Percentiles rank a stretch among this genome's conserved stretches.
Conservation (phyloP, 192 early-diverging fungal species). For the Thamnidium elegans region DNA sequence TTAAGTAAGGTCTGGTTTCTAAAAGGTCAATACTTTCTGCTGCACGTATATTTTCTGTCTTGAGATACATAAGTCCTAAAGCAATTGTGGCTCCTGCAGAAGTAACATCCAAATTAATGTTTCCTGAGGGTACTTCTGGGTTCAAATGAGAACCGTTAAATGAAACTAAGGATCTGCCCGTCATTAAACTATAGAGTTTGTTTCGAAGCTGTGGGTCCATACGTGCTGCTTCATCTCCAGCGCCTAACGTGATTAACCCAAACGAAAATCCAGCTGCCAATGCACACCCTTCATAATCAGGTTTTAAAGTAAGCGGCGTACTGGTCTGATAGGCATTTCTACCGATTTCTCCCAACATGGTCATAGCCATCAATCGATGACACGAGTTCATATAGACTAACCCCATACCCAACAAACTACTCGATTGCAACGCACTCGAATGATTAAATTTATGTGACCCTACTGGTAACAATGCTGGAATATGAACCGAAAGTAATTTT, state of each 20-base stretch:
- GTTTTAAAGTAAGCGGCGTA: conserved; percentile 14
- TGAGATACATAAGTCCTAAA: conserved; percentile 80
- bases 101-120: conserved; percentile 49
- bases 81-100: conserved; percentile 74
- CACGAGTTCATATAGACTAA: conserved; percentile 68
- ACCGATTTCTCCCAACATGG: conserved; percentile 71
- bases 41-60: conserved; percentile 65
- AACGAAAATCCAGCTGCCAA: conserved; percentile 82
- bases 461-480: conserved; percentile 65
- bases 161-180: not conserved
- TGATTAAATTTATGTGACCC: conserved; percentile 58
- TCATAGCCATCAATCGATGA: conserved; percentile 67
- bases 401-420: conserved; percentile 75
- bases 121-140: conserved; percentile 2
- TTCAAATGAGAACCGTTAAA: not conserved
- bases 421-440: conserved; percentile 62
- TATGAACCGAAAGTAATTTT: conserved; percentile 72
- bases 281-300: conserved; percentile 61
- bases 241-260: conserved; percentile 76
- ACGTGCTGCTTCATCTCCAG: conserved; percentile 50
- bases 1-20: conserved; percentile 51
- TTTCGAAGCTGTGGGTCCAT: conserved; percentile 59
- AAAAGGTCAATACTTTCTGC: conserved; percentile 68
- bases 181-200: conserved; percentile 49
- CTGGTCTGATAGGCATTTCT: conserved; percentile 17